These are phyloP conservation scores for Mortierella claussenii DNA, from an alignment of 192 early-diverging fungal genomes.

Conservation along the genomic window DNA sequence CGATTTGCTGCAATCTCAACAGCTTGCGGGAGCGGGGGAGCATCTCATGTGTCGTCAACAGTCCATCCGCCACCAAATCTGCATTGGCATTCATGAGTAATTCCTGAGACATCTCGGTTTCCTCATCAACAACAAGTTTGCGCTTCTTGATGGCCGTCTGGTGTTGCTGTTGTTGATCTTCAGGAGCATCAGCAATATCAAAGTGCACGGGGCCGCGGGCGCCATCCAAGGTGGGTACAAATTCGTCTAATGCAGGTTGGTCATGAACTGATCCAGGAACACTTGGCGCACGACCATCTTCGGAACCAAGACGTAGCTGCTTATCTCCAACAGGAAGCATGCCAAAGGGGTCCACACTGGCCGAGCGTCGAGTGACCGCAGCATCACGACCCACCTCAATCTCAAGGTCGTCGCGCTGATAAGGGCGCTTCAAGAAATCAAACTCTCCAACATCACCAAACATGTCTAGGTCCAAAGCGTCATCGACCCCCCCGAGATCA, in stretches of 20 bases:
- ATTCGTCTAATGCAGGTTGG: constrained; percentile 58
- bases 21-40: constrained; percentile 46
- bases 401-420: constrained; percentile 52
- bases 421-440: constrained; percentile 51
- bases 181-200: constrained; percentile 64
- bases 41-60: constrained; percentile 47
- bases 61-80: constrained; percentile 59
- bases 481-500: constrained; percentile 40
- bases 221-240: constrained; percentile 52
- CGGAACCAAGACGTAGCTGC: constrained; percentile 21
- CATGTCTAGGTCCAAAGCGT: constrained; percentile 36
- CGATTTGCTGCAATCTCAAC: constrained; percentile 45
- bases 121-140: constrained; percentile 70
- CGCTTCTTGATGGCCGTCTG: constrained; percentile 59
- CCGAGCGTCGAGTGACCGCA: constrained; percentile 22
- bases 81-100: constrained; percentile 24
- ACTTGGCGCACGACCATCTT: constrained; percentile 35
- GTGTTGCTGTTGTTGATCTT: constrained; percentile 40
- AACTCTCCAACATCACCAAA: constrained; percentile 43
- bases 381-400: constrained; percentile 69
- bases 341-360: constrained; percentile 54
- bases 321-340: constrained; percentile 24
- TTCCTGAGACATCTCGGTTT: constrained; percentile 73
- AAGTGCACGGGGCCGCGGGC: constrained; percentile 63
- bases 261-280: constrained; percentile 46